Base-by-base conservation (phyloP, 345 rosid species). In the Isatis tinctoria region DNA sequence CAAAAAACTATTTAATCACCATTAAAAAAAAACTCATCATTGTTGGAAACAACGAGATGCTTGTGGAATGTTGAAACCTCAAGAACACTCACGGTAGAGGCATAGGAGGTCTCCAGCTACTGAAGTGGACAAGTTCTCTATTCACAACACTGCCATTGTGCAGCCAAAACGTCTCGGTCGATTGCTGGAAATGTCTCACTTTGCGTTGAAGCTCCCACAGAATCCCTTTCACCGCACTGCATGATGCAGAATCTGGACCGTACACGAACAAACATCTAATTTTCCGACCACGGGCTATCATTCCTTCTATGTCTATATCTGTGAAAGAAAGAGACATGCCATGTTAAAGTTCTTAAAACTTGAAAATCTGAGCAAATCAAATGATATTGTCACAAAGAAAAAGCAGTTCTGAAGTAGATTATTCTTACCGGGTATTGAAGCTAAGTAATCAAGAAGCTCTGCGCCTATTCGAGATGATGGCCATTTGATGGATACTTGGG, bases 201-300 rank as follows among this genome's bases (percentile, higher is more conserved):
- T 90, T 95, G 67, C 93, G 87, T 73, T 92, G 99, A 70, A 95
- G 93, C 76, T 95, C 97, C 99, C 97, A 92, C 69, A 95, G 8
- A 67, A 95, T 79, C 67, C 93, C 99, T 78, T 69, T 81, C 80
- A 85, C 87, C 24, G 97, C 91, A 48, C 97, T 92, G 70, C 99
- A 95, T 1, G 75, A 69, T 44, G 83, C 87, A 0, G 84, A 76
- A 44, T 88, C 97, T 32, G 88, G 80, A 43, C 87, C 85, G 57
- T 95, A 95, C 47, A 82, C 94, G 82, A 91, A 92, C 73, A 95
- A 69, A 79, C 99, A 95, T 69, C 97, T 82, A 14, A 90, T 73
- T 77, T 81, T 78, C 73, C 88, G 79, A 45, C 97, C 97, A 2
- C 80, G 84, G 11, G 83, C 83, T 79, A 95, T 84, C 90, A 95